phyloP scores from a whole-genome alignment of 75 land plant species.

The Pinus albicaulis region DNA sequence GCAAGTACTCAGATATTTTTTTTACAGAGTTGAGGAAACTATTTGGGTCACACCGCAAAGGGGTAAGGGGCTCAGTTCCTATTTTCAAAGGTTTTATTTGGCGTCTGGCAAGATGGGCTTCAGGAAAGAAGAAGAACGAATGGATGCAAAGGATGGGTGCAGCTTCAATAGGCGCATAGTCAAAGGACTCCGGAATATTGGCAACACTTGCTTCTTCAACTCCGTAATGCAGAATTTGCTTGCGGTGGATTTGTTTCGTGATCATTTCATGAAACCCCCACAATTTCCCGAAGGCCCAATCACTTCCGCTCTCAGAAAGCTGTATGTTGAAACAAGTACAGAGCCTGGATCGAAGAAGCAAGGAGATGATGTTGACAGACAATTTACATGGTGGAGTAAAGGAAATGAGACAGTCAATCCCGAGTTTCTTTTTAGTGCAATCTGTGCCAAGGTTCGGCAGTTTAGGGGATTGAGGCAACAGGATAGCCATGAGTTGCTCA shows the following conservation, averaged over 20 bases:
- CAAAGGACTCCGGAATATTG: conserved; percentile 75
- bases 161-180: conserved; percentile 19
- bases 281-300: conserved; percentile 44
- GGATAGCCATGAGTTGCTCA: conserved; percentile 93
- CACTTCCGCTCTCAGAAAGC: conserved; percentile 58
- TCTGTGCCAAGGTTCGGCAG: conserved; percentile 80
- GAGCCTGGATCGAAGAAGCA: background rate
- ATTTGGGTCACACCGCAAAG: too few species aligned
- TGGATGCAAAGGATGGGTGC: too few species aligned
- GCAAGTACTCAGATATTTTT: too few species aligned
- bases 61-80: too few species aligned
- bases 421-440: conserved; percentile 49
- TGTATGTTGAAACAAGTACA: conserved; percentile 47
- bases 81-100: too few species aligned
- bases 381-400: conserved; percentile 25
- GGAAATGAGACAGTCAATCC: background rate
- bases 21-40: too few species aligned
- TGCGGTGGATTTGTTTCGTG: conserved; percentile 51
- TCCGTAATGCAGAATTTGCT: conserved; percentile 86
- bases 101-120: too few species aligned
- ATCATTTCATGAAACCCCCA: conserved; percentile 41
- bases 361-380: background rate
- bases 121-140: too few species aligned
- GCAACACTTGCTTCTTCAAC: conserved; percentile 97
- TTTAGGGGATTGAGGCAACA: conserved; percentile 94